These are phyloP conservation scores for Hypoxylon sp. DNA, from an alignment of 2,329 filamentous ascomycete species.

Conservation along the genomic window DNA sequence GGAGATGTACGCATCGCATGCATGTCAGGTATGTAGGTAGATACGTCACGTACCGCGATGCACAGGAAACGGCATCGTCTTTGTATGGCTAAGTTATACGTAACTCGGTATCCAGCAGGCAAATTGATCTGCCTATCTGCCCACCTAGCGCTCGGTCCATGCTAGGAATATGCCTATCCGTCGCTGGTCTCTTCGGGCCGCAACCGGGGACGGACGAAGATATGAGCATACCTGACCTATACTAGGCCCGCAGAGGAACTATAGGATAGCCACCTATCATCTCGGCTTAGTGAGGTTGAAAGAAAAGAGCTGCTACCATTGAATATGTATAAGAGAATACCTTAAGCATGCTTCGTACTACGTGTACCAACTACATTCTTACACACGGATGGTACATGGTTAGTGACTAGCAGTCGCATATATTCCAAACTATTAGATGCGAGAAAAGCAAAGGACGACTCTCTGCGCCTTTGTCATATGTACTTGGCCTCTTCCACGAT, in stretches of 20 bases:
- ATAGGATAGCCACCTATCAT: not conserved
- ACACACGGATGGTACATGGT: no score
- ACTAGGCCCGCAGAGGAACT: not conserved
- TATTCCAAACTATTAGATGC: constrained; percentile 20
- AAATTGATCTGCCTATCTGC: not conserved
- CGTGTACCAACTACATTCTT: no score
- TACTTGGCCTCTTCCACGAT: not conserved
- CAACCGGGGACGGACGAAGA: constrained; percentile 15
- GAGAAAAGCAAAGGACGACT: constrained; percentile 16
- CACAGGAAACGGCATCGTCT: not conserved
- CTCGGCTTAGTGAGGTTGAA: not conserved
- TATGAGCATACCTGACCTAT: constrained; percentile 11
- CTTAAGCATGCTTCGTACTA: no score
- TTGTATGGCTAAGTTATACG: not conserved
- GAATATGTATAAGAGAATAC: no score
- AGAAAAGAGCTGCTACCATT: not conserved
- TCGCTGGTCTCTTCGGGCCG: constrained; percentile 10
- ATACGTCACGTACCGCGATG: constrained; percentile 4
- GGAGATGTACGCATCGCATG: constrained; percentile 16
- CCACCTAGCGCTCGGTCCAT: not conserved
- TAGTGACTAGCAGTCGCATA: not conserved
- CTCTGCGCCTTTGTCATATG: not conserved
- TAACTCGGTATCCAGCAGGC: not conserved
- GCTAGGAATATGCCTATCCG: no score
- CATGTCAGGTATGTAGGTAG: constrained; percentile 16